These are phyloP conservation scores for Alternaria arborescens DNA, from an alignment of 2,329 filamentous ascomycete species.

Conservation along the genomic window DNA sequence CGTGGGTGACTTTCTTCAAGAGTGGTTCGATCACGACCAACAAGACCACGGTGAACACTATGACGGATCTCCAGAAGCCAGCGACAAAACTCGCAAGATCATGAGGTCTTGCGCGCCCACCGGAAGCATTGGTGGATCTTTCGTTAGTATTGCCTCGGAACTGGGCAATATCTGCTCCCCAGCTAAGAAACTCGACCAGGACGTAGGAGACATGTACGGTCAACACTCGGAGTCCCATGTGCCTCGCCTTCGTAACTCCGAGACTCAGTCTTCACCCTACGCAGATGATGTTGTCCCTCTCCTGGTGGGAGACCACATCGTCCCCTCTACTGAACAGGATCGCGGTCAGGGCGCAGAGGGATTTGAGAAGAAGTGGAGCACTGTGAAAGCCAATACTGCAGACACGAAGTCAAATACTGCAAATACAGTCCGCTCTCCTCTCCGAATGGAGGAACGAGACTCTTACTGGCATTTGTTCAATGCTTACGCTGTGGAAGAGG, in stretches of 20 bases:
- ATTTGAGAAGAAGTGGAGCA: conserved; percentile 1
- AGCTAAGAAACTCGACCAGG: not conserved
- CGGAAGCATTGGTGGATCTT: not conserved
- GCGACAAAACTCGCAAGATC: not conserved
- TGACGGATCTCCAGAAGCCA: not conserved
- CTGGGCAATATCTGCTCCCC: not conserved
- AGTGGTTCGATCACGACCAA: not conserved
- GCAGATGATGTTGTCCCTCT: not conserved
- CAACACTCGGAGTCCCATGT: not conserved
- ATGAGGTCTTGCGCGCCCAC: no score
- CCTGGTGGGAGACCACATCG: not conserved
- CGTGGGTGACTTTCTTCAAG: not conserved
- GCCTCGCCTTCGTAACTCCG: not conserved
- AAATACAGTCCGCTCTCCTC: not conserved
- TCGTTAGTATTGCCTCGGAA: not conserved
- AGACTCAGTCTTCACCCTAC: not conserved
- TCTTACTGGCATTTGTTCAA: not conserved
- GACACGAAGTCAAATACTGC: not conserved
- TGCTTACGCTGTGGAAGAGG: not conserved
- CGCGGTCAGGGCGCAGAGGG: not conserved
- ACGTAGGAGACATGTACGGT: not conserved
- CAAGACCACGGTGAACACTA: not conserved
- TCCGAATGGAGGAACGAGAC: no score
- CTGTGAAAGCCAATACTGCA: not conserved
- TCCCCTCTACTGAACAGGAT: not conserved